These are phyloP conservation scores for Penicillium thymicola DNA, from an alignment of 2,329 filamentous ascomycete species.

Conservation along the genomic window DNA sequence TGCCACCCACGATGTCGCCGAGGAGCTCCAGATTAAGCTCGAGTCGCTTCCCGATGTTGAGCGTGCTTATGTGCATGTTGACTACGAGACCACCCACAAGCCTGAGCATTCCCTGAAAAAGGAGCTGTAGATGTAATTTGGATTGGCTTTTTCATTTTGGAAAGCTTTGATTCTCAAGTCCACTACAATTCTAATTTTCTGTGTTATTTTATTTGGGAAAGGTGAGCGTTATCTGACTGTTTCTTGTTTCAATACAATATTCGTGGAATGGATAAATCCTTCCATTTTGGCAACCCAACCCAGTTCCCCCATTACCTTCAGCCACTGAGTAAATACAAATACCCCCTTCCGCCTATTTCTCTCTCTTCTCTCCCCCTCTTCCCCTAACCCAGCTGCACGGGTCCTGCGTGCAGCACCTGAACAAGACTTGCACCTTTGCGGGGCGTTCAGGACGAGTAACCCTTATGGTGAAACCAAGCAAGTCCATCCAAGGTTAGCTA, in stretches of 20 bases:
- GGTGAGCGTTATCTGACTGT: neutral
- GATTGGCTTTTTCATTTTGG: neutral
- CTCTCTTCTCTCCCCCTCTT: too few species aligned
- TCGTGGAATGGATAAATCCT: neutral
- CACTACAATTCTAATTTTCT: neutral
- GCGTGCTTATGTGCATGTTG: conserved; percentile 92
- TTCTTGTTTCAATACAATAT: neutral
- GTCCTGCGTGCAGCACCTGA: conserved; percentile 11
- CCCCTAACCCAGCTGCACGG: conserved; percentile 7
- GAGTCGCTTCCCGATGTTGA: conserved; percentile 90
- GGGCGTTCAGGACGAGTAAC: conserved; percentile 20
- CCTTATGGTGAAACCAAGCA: conserved; percentile 16
- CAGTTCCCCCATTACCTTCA: neutral
- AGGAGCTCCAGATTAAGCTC: conserved; percentile 89
- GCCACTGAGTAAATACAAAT: neutral
- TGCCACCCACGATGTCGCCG: conserved; percentile 87
- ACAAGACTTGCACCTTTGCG: conserved; percentile 19
- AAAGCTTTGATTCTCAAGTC: neutral
- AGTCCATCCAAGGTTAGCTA: neutral
- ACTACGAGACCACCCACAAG: conserved; percentile 94
- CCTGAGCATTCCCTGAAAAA: conserved; percentile 76
- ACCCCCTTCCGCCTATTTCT: neutral
- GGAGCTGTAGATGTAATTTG: conserved; percentile 49
- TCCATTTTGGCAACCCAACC: neutral
- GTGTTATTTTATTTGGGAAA: neutral